Conservation (phyloP, 2,329 filamentous ascomycete genomes). For the Diaporthe destruens region DNA sequence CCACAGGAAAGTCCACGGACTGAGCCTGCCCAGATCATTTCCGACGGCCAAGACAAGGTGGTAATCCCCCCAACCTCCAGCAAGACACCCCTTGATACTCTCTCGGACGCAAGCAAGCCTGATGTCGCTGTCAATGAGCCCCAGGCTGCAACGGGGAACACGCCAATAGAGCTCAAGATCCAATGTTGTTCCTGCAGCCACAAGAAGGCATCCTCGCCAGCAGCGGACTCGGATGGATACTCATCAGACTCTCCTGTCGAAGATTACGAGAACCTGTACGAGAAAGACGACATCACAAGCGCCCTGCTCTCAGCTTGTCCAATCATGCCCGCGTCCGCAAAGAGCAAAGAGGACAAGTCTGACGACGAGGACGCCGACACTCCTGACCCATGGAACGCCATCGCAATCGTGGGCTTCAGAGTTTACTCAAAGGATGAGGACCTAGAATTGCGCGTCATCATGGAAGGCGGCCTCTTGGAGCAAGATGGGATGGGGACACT, state of each 20-base stretch:
- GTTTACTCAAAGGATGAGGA: conserved; percentile 70
- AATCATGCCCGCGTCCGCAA: conserved; percentile 48
- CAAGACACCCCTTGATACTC: conserved; percentile 18
- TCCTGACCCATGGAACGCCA: conserved; percentile 72
- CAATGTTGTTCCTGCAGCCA: conserved; percentile 33
- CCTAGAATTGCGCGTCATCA: conserved; percentile 66
- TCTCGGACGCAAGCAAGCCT: not conserved
- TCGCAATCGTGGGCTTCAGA: conserved; percentile 71
- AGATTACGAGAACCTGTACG: conserved; percentile 71
- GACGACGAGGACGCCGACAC: conserved; percentile 66
- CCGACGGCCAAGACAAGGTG: conserved; percentile 49
- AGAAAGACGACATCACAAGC: conserved; percentile 68
- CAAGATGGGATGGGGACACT: conserved; percentile 70
- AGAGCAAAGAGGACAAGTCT: conserved; percentile 59
- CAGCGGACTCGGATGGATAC: conserved; percentile 63
- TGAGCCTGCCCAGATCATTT: conserved; percentile 44
- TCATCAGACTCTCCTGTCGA: conserved; percentile 71
- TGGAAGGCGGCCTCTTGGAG: conserved; percentile 66
- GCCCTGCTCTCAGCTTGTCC: conserved; percentile 60
- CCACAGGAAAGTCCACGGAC: conserved; percentile 49
- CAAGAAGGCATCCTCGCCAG: conserved; percentile 32
- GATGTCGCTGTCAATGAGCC: not conserved
- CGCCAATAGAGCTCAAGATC: conserved; percentile 36
- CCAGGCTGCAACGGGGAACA: not conserved
- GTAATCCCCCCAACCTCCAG: conserved; percentile 49